Percentiles rank a stretch among this genome's conserved stretches.
Conservation (phyloP, 805 yeast species). For the Danielozyma ontarioensis region DNA sequence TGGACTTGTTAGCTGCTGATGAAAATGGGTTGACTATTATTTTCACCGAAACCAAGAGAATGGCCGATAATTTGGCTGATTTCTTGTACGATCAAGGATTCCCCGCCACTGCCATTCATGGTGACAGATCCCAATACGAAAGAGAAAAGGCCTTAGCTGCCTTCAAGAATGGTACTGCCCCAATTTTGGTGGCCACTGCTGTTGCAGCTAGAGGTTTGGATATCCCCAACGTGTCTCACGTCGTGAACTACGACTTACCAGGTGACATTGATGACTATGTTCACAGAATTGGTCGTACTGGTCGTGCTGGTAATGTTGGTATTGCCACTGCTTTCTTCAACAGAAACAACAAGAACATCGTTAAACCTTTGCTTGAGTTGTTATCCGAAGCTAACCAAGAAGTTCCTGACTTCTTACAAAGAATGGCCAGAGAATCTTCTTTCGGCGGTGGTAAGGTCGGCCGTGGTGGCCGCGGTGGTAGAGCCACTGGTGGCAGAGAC, state of each 20-base stretch:
- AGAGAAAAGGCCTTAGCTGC: constrained; percentile 96
- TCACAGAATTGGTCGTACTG: constrained; percentile 99
- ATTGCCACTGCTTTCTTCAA: constrained; percentile 97
- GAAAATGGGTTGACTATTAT: constrained; percentile 85
- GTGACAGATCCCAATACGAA: constrained; percentile 97
- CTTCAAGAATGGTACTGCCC: constrained; percentile 88
- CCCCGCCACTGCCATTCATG: constrained; percentile 98
- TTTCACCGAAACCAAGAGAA: constrained; percentile 97
- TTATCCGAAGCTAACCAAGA: constrained; percentile 97
- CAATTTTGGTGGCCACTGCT: constrained; percentile 96
- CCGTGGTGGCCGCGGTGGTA: constrained; percentile 29
- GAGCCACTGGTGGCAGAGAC: constrained; percentile 45
- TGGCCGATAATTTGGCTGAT: constrained; percentile 95
- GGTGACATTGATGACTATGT: constrained; percentile 97
- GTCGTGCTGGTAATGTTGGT: constrained; percentile 99
- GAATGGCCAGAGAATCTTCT: constrained; percentile 71
- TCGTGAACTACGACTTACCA: constrained; percentile 95
- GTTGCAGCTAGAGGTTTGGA: constrained; percentile 99
- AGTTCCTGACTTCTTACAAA: constrained; percentile 82
- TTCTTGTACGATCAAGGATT: constrained; percentile 82
- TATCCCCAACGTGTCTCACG: constrained; percentile 98
- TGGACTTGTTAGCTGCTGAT: constrained; percentile 72
- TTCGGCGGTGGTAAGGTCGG: constrained; percentile 37
- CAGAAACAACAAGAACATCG: constrained; percentile 88
- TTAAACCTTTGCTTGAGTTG: constrained; percentile 80